Evolutionary conservation across 208 protist genomes (phyloP).

Genomic region (Leishmania tarentolae): DNA sequence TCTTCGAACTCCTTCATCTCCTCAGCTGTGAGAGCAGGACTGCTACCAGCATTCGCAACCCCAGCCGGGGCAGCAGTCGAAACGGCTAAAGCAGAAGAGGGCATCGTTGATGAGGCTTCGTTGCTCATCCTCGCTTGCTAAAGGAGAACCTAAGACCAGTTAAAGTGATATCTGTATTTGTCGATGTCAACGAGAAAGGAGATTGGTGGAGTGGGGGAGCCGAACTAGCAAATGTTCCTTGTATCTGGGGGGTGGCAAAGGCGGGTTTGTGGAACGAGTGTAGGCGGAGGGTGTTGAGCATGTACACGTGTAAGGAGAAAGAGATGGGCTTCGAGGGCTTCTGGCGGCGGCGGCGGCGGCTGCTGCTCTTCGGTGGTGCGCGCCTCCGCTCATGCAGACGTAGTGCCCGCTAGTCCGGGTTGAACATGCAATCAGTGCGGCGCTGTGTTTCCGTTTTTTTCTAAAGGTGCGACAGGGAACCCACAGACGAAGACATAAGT

Average conservation of each 20-base stretch:
- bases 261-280: not conserved
- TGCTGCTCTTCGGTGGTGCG: not conserved
- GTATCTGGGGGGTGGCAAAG: not conserved
- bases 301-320: not conserved
- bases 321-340: not conserved
- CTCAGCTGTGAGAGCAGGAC: constrained; percentile 25
- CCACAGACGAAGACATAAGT: not conserved
- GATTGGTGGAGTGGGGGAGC: too few relatives aligned
- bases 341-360: too few relatives aligned
- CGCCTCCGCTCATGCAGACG: not conserved
- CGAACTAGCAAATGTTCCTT: not conserved
- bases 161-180: not conserved
- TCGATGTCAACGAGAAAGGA: not conserved
- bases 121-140: not conserved
- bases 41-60: constrained; percentile 2
- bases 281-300: not conserved
- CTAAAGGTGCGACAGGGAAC: not conserved
- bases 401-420: not conserved
- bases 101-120: not conserved
- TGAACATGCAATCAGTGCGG: not conserved
- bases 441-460: not conserved
- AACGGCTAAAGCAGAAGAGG: not conserved
- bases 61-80: not conserved
- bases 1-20: constrained; percentile 27
- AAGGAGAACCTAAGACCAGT: not conserved